Percentiles rank a stretch among this genome's conserved stretches.
Conservation (phyloP, 2,329 filamentous ascomycete genomes). For the Pleomassaria siparia region DNA sequence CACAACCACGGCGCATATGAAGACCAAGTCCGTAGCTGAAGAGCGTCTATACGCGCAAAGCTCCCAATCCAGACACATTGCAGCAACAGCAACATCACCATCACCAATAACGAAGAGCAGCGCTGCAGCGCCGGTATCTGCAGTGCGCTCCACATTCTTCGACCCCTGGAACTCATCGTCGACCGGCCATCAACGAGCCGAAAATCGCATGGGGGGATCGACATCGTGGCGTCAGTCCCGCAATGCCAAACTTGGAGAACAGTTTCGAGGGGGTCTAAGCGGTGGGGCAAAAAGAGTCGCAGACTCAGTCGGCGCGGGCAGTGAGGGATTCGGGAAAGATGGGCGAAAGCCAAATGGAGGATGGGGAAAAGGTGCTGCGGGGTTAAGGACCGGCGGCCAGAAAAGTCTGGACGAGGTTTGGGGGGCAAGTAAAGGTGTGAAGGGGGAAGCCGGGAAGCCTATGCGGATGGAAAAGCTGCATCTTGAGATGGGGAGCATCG, state of each 20-base stretch:
- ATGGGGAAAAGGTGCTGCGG: conserved; percentile 52
- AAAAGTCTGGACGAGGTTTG: conserved; percentile 32
- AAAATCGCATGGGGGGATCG: conserved; percentile 63
- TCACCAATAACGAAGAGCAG: neutral
- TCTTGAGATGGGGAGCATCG: neutral
- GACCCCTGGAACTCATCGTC: conserved; percentile 74
- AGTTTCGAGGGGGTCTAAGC: conserved; percentile 62
- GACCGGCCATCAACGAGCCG: conserved; percentile 77
- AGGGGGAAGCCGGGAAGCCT: neutral
- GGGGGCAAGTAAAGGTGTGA: conserved; percentile 21
- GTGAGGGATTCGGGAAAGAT: conserved; percentile 56
- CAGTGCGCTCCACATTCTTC: conserved; percentile 46
- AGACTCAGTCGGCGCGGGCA: conserved; percentile 67
- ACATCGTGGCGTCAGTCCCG: conserved; percentile 73
- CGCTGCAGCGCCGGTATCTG: conserved; percentile 9
- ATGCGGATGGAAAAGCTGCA: neutral
- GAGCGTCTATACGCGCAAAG: neutral
- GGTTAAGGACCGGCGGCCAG: conserved; percentile 51
- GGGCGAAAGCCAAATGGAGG: conserved; percentile 55
- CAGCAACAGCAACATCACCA: neutral
- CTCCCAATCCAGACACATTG: neutral
- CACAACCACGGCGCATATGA: neutral
- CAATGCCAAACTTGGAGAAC: conserved; percentile 66
- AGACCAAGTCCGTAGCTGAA: neutral
- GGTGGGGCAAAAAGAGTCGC: conserved; percentile 60